Evolutionary conservation across 2,329 filamentous ascomycete genomes (phyloP).

Genomic region (Penicillium sumatraense): DNA sequence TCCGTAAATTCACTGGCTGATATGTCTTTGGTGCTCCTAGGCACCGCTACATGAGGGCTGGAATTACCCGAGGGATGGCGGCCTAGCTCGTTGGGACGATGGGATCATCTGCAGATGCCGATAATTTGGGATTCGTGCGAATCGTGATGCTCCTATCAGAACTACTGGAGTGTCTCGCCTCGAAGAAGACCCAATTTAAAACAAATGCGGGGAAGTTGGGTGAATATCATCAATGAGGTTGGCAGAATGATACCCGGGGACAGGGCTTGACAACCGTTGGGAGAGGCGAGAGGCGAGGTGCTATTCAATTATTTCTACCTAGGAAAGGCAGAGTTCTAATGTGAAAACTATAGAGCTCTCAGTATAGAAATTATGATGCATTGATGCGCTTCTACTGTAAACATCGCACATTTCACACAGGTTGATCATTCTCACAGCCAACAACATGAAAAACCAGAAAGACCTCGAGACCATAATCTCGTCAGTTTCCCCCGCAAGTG

Average conservation of each 20-base stretch:
- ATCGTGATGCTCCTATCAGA: not conserved
- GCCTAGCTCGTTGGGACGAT: slow-evolving; percentile 6
- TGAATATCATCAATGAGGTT: not conserved
- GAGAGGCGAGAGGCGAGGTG: not conserved
- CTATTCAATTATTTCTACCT: too few species aligned
- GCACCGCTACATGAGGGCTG: not conserved
- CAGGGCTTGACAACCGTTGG: not conserved
- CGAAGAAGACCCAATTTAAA: not conserved
- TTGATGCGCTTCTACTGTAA: too few species aligned
- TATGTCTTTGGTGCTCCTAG: slow-evolving; percentile 2
- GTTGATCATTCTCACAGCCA: not conserved
- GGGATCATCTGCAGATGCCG: slow-evolving; percentile 7
- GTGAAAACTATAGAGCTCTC: too few species aligned
- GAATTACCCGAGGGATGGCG: not conserved
- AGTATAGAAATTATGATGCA: too few species aligned
- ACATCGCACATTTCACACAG: not conserved
- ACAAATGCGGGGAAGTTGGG: slow-evolving; percentile 14
- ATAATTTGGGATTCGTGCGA: not conserved
- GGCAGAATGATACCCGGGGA: not conserved
- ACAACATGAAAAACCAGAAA: not conserved
- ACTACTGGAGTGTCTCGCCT: too few species aligned
- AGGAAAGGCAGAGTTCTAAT: too few species aligned
- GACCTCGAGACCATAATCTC: slow-evolving; percentile 7
- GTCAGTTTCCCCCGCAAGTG: slow-evolving; percentile 8
- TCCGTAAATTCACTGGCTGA: slow-evolving; percentile 3